Percentiles rank a stretch among this genome's conserved stretches.
phyloP scores from a whole-genome alignment of 164 flowering plant species.

The Umbilicus rupestris region DNA sequence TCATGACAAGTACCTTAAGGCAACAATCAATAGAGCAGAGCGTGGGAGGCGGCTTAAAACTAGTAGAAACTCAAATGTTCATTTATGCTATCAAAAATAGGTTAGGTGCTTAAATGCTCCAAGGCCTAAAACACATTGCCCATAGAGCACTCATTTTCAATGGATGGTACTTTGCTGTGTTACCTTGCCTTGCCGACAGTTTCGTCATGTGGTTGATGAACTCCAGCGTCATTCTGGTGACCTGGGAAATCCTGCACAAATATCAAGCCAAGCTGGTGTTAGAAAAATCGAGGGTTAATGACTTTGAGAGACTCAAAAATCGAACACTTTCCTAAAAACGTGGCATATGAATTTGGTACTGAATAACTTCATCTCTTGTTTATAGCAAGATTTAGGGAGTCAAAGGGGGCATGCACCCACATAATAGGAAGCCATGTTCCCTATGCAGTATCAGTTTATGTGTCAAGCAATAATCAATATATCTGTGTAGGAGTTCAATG shows the following conservation, averaged over 20 bases:
- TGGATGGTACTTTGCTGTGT: neutral
- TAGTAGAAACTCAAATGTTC: neutral
- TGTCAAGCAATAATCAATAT: neutral
- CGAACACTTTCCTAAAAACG: neutral
- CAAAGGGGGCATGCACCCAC: neutral
- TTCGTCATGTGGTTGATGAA: neutral
- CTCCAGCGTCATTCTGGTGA: neutral
- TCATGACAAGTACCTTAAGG: neutral
- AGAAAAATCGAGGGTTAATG: neutral
- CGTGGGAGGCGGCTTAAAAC: neutral
- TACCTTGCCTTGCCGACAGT: neutral
- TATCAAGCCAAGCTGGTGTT: neutral
- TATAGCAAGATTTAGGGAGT: neutral
- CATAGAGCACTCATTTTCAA: neutral
- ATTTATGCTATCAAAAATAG: neutral
- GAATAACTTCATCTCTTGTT: neutral
- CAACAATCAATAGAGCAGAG: neutral
- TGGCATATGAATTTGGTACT: neutral
- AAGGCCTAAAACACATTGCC: neutral
- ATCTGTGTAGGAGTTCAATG: neutral
- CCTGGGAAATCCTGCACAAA: neutral
- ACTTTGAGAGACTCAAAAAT: neutral
- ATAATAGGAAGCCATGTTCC: constrained; percentile 5
- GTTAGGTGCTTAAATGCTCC: neutral
- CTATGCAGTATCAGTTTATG: neutral